These are phyloP conservation scores for Solanum rostratum DNA, from an alignment of 257 asterid species.

Conservation along the genomic window DNA sequence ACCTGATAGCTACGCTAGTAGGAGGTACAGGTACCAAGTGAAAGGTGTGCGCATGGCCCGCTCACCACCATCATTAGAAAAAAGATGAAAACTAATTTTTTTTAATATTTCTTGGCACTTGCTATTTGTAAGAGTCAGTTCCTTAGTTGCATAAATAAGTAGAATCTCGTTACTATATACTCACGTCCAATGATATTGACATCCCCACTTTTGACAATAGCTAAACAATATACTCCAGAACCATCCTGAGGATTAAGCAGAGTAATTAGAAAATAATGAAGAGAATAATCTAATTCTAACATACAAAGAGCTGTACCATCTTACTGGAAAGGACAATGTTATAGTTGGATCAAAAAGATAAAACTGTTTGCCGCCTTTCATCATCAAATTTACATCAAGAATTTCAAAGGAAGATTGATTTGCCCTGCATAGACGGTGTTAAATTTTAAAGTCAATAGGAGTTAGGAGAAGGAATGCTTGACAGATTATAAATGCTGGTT, in stretches of 20 bases:
- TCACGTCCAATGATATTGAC: constrained; percentile 91
- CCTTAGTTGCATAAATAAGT: neutral
- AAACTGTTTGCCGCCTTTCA: constrained; percentile 64
- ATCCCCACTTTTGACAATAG: constrained; percentile 62
- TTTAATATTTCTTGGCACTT: neutral
- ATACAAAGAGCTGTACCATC: neutral
- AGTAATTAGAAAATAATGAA: neutral
- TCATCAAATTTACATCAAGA: constrained; percentile 65
- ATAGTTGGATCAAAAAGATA: constrained; percentile 33
- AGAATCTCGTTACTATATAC: constrained; percentile 15
- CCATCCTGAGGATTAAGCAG: constrained; percentile 27
- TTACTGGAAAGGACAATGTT: constrained; percentile 37
- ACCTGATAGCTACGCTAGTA: neutral
- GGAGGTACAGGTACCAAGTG: neutral
- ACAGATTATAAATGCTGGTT: neutral
- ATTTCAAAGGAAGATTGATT: constrained; percentile 23
- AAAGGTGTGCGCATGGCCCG: neutral
- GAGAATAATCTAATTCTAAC: neutral
- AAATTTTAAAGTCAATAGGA: neutral
- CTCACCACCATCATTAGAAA: neutral
- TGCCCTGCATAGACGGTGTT: constrained; percentile 32
- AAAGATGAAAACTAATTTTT: neutral
- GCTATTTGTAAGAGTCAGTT: neutral
- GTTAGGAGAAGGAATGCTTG: neutral
- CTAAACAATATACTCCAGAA: constrained; percentile 55